Conservation (phyloP, 2,329 filamentous ascomycete genomes). For the Aspergillus sp. region DNA sequence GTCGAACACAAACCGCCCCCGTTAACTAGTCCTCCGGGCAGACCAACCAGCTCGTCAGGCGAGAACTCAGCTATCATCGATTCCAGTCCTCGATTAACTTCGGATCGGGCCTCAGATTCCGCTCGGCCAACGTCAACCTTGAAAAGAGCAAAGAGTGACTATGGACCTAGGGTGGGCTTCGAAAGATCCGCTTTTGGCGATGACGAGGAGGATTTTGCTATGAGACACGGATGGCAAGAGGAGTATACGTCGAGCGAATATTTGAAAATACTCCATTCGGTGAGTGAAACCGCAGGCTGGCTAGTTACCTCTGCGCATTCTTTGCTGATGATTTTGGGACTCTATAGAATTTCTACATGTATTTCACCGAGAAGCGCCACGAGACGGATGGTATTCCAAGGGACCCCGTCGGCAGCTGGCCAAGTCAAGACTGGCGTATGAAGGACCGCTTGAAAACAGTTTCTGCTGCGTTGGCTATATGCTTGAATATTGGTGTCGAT, state of each 20-base stretch:
- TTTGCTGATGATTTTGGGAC: slow-evolving; percentile 15
- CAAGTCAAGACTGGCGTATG: slow-evolving; percentile 93
- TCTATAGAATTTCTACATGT: slow-evolving; percentile 94
- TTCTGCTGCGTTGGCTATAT: slow-evolving; percentile 89
- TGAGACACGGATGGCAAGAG: slow-evolving; percentile 87
- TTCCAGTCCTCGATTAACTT: slow-evolving; percentile 24
- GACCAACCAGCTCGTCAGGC: slow-evolving; percentile 33
- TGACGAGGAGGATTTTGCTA: slow-evolving; percentile 54
- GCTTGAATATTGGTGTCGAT: slow-evolving; percentile 95
- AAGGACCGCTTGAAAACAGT: slow-evolving; percentile 94
- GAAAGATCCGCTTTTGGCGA: slow-evolving; percentile 35
- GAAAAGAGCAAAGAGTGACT: slow-evolving; percentile 55
- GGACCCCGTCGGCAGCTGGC: slow-evolving; percentile 52
- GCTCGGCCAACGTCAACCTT: slow-evolving; percentile 39
- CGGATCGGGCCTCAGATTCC: slow-evolving; percentile 31
- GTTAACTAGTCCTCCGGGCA: slow-evolving; percentile 18
- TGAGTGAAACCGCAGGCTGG: slow-evolving; percentile 31
- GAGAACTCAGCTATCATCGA: slow-evolving; percentile 26
- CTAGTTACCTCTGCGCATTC: background rate
- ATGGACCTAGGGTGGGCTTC: slow-evolving; percentile 43
- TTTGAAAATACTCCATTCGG: slow-evolving; percentile 77
- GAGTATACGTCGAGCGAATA: slow-evolving; percentile 91
- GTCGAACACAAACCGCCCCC: slow-evolving; percentile 28
- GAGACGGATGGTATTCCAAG: slow-evolving; percentile 90
- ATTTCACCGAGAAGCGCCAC: slow-evolving; percentile 96